Percentiles rank a stretch among this genome's conserved stretches.
phyloP scores from a whole-genome alignment of 169 alveolate genomes.

The Theileria orientalis region DNA sequence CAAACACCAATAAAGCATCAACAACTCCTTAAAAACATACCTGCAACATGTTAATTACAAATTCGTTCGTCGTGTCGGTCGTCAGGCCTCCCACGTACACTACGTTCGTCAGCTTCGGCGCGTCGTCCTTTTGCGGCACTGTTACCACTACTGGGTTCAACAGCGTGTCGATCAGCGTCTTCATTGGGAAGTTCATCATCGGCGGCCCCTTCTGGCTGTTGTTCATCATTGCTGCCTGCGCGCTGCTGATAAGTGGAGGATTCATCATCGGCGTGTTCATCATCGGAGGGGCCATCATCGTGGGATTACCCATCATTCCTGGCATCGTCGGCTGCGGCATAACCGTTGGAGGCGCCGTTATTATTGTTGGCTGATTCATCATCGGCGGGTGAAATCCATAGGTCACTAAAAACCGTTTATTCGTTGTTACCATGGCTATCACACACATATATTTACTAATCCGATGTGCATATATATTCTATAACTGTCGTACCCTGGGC shows the following conservation, averaged over 20 bases:
- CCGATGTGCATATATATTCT: too few relatives aligned
- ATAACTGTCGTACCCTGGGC: too few relatives aligned
- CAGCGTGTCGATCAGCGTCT: conserved; percentile 47
- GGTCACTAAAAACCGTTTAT: not conserved
- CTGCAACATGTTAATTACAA: conserved; percentile 59
- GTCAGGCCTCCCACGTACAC: conserved; percentile 62
- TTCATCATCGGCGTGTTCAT: not conserved
- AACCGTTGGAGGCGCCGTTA: conserved; percentile 1
- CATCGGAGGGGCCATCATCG: conserved; percentile 1
- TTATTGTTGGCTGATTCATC: not conserved
- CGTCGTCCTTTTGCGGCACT: conserved; percentile 45
- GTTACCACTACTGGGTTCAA: conserved; percentile 50
- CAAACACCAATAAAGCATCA: not conserved
- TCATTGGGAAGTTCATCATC: conserved; percentile 34
- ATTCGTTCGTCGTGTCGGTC: conserved; percentile 51
- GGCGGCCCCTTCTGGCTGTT: conserved; percentile 35
- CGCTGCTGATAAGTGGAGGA: not conserved
- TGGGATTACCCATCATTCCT: not conserved
- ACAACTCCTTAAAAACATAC: not conserved
- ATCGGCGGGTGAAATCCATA: not conserved
- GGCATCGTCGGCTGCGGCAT: not conserved
- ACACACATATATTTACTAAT: too few relatives aligned
- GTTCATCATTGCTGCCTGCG: conserved; percentile 31
- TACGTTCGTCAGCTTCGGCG: conserved; percentile 44
- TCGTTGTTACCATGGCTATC: too few relatives aligned